Base-by-base conservation (phyloP, 495 filamentous ascomycete genomes). In the Aspergillus sclerotioniger region DNA sequence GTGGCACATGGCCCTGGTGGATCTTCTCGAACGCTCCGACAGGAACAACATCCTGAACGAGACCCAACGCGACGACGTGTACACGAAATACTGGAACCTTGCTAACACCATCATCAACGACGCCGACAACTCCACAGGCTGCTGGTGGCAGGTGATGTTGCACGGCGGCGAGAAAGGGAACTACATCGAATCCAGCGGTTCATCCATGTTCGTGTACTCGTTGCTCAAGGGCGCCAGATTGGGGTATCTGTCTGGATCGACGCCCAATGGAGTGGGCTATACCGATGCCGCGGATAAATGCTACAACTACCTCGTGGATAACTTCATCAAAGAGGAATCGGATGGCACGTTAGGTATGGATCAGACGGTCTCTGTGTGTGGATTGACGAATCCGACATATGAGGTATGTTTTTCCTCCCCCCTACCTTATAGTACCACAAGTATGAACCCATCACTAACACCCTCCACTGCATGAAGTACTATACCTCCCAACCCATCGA, bases 61-160 rank as follows among this genome's bases (percentile, higher is more conserved):
- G 4, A 33, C 48, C 1, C 57, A 54, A 25, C 66, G 68, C 48
- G 53, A 50, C 8, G 67, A 60, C 32, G 61, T 82, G 12, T 66
- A 61, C 9, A 53, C 37, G 1, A 79, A 79, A 51, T 76, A 81
- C 33, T 45, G 62, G 5, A 67, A 73, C 6, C 68, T 79, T 5
- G 74, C 79, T 9, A 59, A 63, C 8, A 77, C 71, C 2, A 57
- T 85, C 0, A 68, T 73, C 53, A 64, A 58, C 28, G 72, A 74
- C 16, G 78, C 78, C 50, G 81, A 85, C 43, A 56, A 57, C 6
- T 54, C 58, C 15, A 76, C 72, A 1, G 79, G 81, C 1, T 79
- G 78, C n/a, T 86, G 84, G 84, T 87, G 83, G 83, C 65, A 84
- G 28, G 73, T 84, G 15, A 80, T 87, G 79, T 74, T 71, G 44